Conservation (phyloP, 2,329 filamentous ascomycete species). For the Trichoderma harzianum region DNA sequence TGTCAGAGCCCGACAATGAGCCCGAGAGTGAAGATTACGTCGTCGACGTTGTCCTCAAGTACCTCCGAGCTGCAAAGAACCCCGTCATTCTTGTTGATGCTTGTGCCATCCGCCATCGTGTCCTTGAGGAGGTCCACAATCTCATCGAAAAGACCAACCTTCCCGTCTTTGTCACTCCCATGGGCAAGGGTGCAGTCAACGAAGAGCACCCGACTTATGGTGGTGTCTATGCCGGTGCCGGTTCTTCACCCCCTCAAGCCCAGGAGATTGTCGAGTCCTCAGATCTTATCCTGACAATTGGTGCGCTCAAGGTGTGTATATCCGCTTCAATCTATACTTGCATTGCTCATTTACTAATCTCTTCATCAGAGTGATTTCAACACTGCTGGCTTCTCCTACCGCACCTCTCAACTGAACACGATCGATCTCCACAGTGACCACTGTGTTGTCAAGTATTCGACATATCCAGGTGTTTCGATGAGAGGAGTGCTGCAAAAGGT, state of each 20-base stretch:
- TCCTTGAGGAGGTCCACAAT: constrained; percentile 67
- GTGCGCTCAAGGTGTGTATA: constrained; percentile 52
- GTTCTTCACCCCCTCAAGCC: constrained; percentile 62
- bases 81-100: constrained; percentile 81
- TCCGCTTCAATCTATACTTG: neutral
- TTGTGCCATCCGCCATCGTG: constrained; percentile 74
- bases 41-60: constrained; percentile 73
- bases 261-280: constrained; percentile 62
- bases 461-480: constrained; percentile 76
- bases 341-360: neutral
- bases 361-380: constrained; percentile 67
- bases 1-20: constrained; percentile 63
- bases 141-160: constrained; percentile 70
- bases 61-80: constrained; percentile 67
- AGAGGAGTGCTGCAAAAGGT: constrained; percentile 73
- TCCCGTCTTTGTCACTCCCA: constrained; percentile 83
- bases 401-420: constrained; percentile 70
- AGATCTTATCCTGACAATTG: constrained; percentile 69
- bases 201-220: constrained; percentile 73
- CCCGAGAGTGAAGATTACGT: constrained; percentile 73
- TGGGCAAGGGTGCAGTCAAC: constrained; percentile 82
- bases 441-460: constrained; percentile 71
- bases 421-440: constrained; percentile 78
- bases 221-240: constrained; percentile 81
- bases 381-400: constrained; percentile 78